These are phyloP conservation scores for Cymbopogon citratus DNA, from an alignment of 176 grass and related monocot species.

Conservation along the genomic window DNA sequence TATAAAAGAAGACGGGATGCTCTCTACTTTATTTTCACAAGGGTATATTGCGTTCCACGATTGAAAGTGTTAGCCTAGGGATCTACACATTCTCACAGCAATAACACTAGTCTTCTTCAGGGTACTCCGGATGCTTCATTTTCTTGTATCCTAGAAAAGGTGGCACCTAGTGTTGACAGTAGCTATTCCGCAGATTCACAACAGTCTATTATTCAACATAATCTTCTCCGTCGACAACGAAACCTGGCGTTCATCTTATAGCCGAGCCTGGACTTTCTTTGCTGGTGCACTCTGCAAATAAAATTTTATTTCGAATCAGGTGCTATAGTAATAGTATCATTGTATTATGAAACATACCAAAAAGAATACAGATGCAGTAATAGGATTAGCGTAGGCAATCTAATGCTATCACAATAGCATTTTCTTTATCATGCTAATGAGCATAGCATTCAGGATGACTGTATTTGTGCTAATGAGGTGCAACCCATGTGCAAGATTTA, in stretches of 20 bases:
- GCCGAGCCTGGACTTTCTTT: slow-evolving; percentile 51
- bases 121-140: neutral
- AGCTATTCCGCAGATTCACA: neutral
- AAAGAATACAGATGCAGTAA: neutral
- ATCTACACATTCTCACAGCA: neutral
- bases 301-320: slow-evolving; percentile 11
- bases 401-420: neutral
- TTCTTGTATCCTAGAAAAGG: neutral
- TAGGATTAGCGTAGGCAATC: neutral
- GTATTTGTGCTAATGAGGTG: neutral
- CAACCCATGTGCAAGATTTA: neutral
- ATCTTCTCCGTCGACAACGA: neutral
- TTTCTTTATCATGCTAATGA: neutral
- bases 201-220: neutral
- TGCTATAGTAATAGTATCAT: neutral
- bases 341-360: neutral
- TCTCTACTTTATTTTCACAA: neutral
- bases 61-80: neutral
- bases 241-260: slow-evolving; percentile 27
- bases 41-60: neutral
- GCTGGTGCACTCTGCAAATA: slow-evolving; percentile 57
- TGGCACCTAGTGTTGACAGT: neutral
- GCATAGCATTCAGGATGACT: neutral
- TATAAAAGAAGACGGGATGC: no score
- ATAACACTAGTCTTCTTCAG: neutral